phyloP scores from a whole-genome alignment of 805 yeast species.

The Lachancea sp. region DNA sequence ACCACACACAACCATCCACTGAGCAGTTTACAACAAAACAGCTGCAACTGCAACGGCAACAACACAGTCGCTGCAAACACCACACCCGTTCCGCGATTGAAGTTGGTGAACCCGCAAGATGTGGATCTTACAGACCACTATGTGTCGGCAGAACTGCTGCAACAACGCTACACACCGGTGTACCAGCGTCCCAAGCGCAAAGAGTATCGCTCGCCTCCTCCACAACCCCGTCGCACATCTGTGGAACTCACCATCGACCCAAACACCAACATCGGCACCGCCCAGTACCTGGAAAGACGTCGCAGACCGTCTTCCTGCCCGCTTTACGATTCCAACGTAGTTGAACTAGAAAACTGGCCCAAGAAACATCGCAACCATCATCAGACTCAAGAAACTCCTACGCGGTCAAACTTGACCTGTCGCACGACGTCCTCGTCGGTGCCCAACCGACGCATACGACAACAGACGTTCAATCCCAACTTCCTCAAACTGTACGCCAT shows the following conservation, averaged over 20 bases:
- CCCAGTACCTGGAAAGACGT: constrained; percentile 3
- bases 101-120: constrained; percentile 20
- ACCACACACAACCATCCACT: constrained; percentile 1
- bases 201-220: not conserved
- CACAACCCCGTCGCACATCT: constrained; percentile 3
- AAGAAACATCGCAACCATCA: not conserved
- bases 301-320: constrained; percentile 2
- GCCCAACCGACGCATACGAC: constrained; percentile 25
- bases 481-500: constrained; percentile 28
- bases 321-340: constrained; percentile 12
- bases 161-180: constrained; percentile 16
- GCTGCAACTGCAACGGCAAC: not conserved
- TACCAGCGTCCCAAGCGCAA: constrained; percentile 14
- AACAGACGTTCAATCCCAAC: constrained; percentile 23
- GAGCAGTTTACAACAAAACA: not conserved
- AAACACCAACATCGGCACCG: constrained; percentile 5
- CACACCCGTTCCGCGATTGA: constrained; percentile 11
- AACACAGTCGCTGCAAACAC: not conserved
- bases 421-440: not conserved
- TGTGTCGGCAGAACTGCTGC: constrained; percentile 14
- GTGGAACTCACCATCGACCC: constrained; percentile 9
- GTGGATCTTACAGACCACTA: constrained; percentile 22
- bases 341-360: constrained; percentile 30
- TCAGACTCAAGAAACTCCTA: not conserved
- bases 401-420: not conserved